Percentiles rank a stretch among this genome's conserved stretches.
Evolutionary conservation across 192 early-diverging fungal genomes (phyloP).

Genomic region (Phlyctochytrium bullatum): DNA sequence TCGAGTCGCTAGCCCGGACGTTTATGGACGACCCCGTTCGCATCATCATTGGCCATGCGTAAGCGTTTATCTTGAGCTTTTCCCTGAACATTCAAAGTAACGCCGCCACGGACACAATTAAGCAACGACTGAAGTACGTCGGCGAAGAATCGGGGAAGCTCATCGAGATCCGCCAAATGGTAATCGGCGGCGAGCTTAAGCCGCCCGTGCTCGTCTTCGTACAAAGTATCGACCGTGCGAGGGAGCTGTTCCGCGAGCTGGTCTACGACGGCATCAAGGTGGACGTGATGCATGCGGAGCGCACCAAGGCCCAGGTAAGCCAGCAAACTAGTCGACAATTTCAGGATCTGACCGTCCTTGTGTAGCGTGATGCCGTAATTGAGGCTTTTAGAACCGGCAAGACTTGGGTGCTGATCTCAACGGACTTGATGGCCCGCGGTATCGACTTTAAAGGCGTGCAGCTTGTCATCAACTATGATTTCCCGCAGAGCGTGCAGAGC

Average conservation of each 20-base stretch:
- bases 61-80: slow-evolving; percentile 16
- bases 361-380: slow-evolving; percentile 80
- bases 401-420: slow-evolving; percentile 94
- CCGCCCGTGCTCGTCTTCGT: slow-evolving; percentile 96
- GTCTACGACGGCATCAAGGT: slow-evolving; percentile 98
- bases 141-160: slow-evolving; percentile 94
- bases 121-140: slow-evolving; percentile 85
- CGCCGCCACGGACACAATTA: slow-evolving; percentile 87
- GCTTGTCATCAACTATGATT: slow-evolving; percentile 98
- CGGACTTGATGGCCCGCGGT: slow-evolving; percentile 96
- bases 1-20: slow-evolving; percentile 87
- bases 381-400: slow-evolving; percentile 85
- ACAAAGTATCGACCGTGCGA: slow-evolving; percentile 95
- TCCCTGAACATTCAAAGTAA: slow-evolving; percentile 42
- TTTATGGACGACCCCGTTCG: slow-evolving; percentile 90
- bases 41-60: slow-evolving; percentile 83
- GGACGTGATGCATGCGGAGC: slow-evolving; percentile 96
- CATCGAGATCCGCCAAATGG: slow-evolving; percentile 84
- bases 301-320: slow-evolving; percentile 80
- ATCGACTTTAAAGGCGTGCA: slow-evolving; percentile 99
- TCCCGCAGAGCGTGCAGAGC: slow-evolving; percentile 84
- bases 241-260: slow-evolving; percentile 94
- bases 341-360: slow-evolving; percentile 4
- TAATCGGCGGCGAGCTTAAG: slow-evolving; percentile 70
- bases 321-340: slow-evolving; percentile 7